Percentiles rank a stretch among this genome's conserved stretches.
Conservation (phyloP, 2,329 filamentous ascomycete species). For the Magnaporthales sp. region DNA sequence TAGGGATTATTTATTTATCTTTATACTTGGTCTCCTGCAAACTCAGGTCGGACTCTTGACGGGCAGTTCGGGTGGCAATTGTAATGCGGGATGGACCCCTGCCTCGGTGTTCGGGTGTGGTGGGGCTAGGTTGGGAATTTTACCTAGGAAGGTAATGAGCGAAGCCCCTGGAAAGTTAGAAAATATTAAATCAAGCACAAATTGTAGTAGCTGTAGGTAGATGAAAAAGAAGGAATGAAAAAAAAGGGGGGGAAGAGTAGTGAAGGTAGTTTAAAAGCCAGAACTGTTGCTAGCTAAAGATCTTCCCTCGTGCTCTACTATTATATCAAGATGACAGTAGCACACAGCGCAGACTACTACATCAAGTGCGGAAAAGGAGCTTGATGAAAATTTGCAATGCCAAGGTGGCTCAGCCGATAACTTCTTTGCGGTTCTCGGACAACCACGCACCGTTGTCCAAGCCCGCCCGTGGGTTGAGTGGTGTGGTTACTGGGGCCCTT, state of each 20-base stretch:
- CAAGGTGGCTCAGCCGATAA: not conserved
- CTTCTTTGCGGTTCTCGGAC: not conserved
- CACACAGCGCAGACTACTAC: not conserved
- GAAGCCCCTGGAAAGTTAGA: too few relatives aligned
- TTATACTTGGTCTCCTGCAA: not conserved
- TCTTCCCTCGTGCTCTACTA: not conserved
- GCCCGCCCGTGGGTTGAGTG: not conserved
- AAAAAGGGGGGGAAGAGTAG: too few relatives aligned
- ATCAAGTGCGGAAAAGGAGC: not conserved
- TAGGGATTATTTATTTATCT: not conserved
- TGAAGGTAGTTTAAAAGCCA: not conserved
- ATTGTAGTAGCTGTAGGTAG: too few relatives aligned
- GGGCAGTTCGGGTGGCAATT: not conserved
- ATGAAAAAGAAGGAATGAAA: not conserved
- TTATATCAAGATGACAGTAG: not conserved
- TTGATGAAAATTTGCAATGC: not conserved
- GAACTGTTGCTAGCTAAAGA: not conserved
- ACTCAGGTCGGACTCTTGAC: not conserved
- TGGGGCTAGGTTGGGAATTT: not conserved
- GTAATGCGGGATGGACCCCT: not conserved
- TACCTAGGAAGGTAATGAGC: not conserved
- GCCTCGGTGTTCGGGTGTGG: not conserved
- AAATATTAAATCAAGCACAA: too few relatives aligned
- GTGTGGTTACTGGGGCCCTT: not conserved
- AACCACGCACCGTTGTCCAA: not conserved